Conservation (phyloP, 768 basidiomycete genomes). For the Tulasnella calospora region DNA sequence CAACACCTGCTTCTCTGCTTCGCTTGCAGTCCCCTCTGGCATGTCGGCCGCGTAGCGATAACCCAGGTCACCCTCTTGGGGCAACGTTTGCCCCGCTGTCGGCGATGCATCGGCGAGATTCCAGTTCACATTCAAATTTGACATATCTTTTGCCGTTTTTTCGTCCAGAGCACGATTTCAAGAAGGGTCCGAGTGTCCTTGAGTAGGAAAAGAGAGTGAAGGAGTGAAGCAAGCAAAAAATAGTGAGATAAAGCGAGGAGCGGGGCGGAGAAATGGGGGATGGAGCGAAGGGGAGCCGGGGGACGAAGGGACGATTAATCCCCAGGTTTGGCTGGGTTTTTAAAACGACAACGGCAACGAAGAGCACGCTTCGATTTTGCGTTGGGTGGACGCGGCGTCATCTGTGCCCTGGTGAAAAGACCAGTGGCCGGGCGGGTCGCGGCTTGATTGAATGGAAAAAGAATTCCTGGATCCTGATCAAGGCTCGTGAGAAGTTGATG, state of each 20-base stretch:
- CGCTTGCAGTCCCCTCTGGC: conserved; percentile 13
- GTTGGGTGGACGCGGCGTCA: not conserved
- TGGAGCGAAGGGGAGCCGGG: not conserved
- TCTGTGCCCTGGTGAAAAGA: not conserved
- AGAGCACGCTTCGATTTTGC: not conserved
- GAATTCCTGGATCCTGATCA: conserved; percentile 2
- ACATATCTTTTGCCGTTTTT: not conserved
- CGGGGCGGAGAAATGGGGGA: not conserved
- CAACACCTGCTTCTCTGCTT: conserved; percentile 11
- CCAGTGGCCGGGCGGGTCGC: not conserved
- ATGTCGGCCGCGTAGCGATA: conserved; percentile 6
- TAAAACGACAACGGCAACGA: not conserved
- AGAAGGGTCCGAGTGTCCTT: not conserved
- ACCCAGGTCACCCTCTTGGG: not conserved
- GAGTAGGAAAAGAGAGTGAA: not conserved
- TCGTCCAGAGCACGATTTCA: not conserved
- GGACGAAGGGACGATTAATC: not conserved
- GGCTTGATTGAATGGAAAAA: not conserved
- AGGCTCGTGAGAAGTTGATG: conserved; percentile 5
- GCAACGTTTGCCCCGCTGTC: not conserved
- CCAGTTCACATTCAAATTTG: conserved; percentile 6
- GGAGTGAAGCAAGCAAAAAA: not conserved
- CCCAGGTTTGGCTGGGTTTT: not conserved
- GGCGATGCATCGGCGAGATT: conserved; percentile 2
- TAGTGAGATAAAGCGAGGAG: not conserved